A percentile compares a stretch with the other conserved stretches of the same genome.
These are phyloP conservation scores for Yamadazyma diospyri DNA, from an alignment of 1,139 yeast genomes.

Conservation along the genomic window DNA sequence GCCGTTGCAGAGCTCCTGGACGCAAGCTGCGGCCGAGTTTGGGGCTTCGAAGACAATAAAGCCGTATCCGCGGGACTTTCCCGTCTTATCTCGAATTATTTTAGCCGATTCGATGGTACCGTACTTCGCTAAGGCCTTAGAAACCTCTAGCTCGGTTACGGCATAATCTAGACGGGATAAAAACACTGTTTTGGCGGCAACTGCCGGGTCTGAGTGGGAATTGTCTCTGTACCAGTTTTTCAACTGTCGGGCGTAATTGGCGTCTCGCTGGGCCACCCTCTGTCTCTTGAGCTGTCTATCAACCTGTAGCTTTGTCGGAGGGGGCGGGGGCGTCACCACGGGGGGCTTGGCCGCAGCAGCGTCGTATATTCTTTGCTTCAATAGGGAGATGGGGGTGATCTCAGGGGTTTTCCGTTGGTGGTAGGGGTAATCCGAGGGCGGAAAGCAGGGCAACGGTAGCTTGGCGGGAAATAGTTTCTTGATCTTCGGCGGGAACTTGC, in stretches of 20 bases:
- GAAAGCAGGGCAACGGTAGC: constrained; percentile 57
- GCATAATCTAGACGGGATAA: constrained; percentile 67
- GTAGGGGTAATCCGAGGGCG: constrained; percentile 55
- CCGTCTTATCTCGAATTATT: constrained; percentile 57
- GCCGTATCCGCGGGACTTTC: constrained; percentile 77
- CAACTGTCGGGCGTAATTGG: constrained; percentile 35
- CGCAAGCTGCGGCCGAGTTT: constrained; percentile 55
- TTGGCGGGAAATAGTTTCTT: constrained; percentile 65
- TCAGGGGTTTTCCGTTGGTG: constrained; percentile 46
- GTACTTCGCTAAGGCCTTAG: constrained; percentile 55
- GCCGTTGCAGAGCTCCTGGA: constrained; percentile 52
- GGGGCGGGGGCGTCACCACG: neutral
- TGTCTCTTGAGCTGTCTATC: constrained; percentile 11
- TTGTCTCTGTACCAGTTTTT: constrained; percentile 46
- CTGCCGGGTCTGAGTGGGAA: constrained; percentile 63
- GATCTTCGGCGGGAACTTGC: constrained; percentile 62
- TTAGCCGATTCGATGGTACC: constrained; percentile 71
- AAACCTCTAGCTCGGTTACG: constrained; percentile 67
- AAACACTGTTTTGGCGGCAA: constrained; percentile 77
- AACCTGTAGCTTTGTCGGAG: constrained; percentile 12
- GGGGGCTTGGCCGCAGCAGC: constrained; percentile 17
- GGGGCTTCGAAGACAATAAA: constrained; percentile 70
- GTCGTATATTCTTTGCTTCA: constrained; percentile 26
- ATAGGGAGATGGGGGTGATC: constrained; percentile 51
- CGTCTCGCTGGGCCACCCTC: constrained; percentile 24